These are phyloP conservation scores for Aspergillus cristatus DNA, from an alignment of 495 filamentous ascomycete genomes.

Conservation along the genomic window DNA sequence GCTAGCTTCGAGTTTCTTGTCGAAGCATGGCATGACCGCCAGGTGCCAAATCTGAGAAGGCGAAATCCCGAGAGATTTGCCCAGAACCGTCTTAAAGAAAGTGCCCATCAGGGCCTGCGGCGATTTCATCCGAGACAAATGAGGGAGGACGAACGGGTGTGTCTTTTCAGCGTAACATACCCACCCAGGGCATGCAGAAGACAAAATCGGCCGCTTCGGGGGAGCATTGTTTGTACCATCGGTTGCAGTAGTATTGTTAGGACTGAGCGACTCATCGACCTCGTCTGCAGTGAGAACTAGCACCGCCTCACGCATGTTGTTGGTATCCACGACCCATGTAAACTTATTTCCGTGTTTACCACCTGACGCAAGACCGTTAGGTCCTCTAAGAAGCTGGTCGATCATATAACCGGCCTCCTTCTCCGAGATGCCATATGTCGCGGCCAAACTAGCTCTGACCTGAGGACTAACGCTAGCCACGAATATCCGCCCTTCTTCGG, in stretches of 20 bases:
- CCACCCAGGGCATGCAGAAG: slow-evolving; percentile 93
- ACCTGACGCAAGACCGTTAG: slow-evolving; percentile 54
- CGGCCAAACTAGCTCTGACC: slow-evolving; percentile 76
- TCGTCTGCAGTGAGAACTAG: slow-evolving; percentile 78
- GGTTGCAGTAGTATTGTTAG: slow-evolving; percentile 10
- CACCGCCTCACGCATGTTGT: slow-evolving; percentile 64
- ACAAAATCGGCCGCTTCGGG: slow-evolving; percentile 66
- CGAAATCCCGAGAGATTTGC: slow-evolving; percentile 55
- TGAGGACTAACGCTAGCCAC: slow-evolving; percentile 90
- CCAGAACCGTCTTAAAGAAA: slow-evolving; percentile 74
- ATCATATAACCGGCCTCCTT: slow-evolving; percentile 72
- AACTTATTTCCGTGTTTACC: slow-evolving; percentile 69
- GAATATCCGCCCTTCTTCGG: slow-evolving; percentile 57
- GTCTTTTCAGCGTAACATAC: slow-evolving; percentile 98
- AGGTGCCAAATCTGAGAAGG: slow-evolving; percentile 86
- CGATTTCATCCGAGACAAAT: slow-evolving; percentile 84
- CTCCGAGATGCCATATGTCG: slow-evolving; percentile 64
- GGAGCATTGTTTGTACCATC: slow-evolving; percentile 11
- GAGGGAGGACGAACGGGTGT: slow-evolving; percentile 83
- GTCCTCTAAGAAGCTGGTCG: slow-evolving; percentile 64
- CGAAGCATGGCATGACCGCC: slow-evolving; percentile 96
- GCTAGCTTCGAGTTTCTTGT: slow-evolving; percentile 96
- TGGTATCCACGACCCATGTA: slow-evolving; percentile 81
- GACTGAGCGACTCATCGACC: slow-evolving; percentile 38
- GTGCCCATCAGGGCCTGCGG: slow-evolving; percentile 89